A percentile compares a stretch with the other conserved stretches of the same genome.
phyloP scores from a whole-genome alignment of 2,329 filamentous ascomycete genomes.

The Aureobasidium sp. region DNA sequence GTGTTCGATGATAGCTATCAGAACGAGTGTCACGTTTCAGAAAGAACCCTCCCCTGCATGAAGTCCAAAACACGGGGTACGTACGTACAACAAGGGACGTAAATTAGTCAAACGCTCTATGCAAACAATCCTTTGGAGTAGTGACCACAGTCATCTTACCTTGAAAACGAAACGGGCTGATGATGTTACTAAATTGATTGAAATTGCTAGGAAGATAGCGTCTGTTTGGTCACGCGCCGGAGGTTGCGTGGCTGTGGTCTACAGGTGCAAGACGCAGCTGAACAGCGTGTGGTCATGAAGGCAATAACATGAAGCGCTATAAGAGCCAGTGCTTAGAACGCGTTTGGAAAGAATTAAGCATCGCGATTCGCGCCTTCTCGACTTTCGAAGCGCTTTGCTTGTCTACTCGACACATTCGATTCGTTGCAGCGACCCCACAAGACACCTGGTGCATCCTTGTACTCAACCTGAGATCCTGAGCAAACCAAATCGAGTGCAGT shows the following conservation, averaged over 20 bases:
- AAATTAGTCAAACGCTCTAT: neutral
- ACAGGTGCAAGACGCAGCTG: conserved; percentile 1
- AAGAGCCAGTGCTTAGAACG: neutral
- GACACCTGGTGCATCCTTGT: neutral
- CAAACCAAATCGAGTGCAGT: neutral
- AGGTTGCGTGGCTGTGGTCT: neutral
- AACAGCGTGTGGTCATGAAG: neutral
- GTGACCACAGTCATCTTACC: neutral
- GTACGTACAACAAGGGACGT: neutral
- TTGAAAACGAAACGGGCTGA: neutral
- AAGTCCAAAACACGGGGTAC: neutral
- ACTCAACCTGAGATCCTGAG: neutral
- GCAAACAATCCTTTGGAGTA: neutral
- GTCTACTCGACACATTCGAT: neutral
- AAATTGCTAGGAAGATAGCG: neutral
- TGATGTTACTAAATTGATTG: neutral
- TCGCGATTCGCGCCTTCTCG: neutral
- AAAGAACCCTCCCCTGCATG: neutral
- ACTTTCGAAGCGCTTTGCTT: neutral
- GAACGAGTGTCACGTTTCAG: neutral
- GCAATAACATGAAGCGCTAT: neutral
- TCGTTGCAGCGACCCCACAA: neutral
- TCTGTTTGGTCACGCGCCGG: neutral
- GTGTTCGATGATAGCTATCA: neutral
- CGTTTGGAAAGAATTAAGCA: neutral